Base-by-base conservation (phyloP, 306 rosid species). In the Ammopiptanthus mongolicus region DNA sequence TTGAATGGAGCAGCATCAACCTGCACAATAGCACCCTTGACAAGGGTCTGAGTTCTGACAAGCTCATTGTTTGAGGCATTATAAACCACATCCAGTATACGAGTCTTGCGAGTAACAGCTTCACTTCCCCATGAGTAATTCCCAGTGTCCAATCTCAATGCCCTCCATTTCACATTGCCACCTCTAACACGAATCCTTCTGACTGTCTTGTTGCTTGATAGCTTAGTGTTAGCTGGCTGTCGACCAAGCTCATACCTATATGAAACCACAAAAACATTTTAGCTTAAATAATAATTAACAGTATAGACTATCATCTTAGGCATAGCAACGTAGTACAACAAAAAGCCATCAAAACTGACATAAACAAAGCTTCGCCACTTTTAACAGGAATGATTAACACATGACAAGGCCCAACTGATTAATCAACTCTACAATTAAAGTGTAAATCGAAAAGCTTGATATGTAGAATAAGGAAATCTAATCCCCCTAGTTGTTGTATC, bases 141-240 rank as follows among this genome's bases (percentile, higher is more conserved):
- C 9, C 90, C 90, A 1, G 90, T 86, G 41, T 86, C 90, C 79
- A 86, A 81, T 52, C 90, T 84, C 52, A 86, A 6, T 1, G 90
- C 90, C 18, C 90, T 75, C 90, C 90, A 86, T 17, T 86, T 86
- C 69, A 86, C 90, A 78, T 86, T 86, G 13, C 88, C 90, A 72
- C 90, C 90, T 23, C 90, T 71, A 0, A 86, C 90, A 53, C 90
- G 84, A 1, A 86, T 65, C 60, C 90, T 84, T 23, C 90, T 60
- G 3, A 86, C 74, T 1, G 90, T 86, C 76, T 86, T 86, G 86
- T 86, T 81, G 76, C 90, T 81, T 8, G 90, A 86, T 0, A 86
- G 65, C 79, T 86, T 84, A 5, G 90, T 86, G 74, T 75, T 84
- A 18, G 88, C 90, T 36, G 90, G 82, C 73, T 86, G 90, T 2